These are phyloP conservation scores for Gossypium turneri DNA, from an alignment of 345 rosid genomes.

Conservation along the genomic window DNA sequence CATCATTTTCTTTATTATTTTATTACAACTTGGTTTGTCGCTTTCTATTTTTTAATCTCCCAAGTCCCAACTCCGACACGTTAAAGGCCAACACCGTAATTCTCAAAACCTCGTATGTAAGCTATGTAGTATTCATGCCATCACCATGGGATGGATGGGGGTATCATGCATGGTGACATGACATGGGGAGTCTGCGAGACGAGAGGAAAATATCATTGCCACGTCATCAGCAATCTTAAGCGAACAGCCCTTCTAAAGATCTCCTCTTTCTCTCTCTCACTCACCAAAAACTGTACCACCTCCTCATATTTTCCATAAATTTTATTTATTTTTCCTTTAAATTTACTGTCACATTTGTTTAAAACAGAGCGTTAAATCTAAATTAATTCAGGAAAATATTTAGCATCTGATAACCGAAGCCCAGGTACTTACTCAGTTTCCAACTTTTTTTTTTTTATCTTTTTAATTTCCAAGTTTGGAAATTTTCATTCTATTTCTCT, in stretches of 20 bases:
- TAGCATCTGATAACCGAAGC: background rate
- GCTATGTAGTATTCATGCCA: background rate
- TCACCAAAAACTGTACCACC: constrained; percentile 16
- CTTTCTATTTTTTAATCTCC: background rate
- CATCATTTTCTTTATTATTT: background rate
- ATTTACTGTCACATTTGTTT: background rate
- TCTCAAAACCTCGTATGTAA: background rate
- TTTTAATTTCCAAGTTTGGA: background rate
- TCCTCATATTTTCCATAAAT: constrained; percentile 13
- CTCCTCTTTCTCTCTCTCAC: constrained; percentile 18
- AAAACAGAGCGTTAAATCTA: background rate
- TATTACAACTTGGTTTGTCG: background rate
- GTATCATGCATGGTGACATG: constrained; percentile 29
- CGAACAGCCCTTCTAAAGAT: constrained; percentile 42
- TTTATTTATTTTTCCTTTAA: background rate
- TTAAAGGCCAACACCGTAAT: background rate
- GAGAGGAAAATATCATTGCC: constrained; percentile 69
- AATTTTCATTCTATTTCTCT: background rate
- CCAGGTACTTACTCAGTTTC: constrained; percentile 9
- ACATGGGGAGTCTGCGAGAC: constrained; percentile 25
- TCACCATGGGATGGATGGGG: background rate
- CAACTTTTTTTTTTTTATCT: background rate
- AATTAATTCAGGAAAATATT: background rate
- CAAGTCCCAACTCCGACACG: background rate
- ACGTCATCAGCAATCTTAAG: constrained; percentile 37